Evolutionary conservation across 2,329 filamentous ascomycete species (phyloP), one percentile per base, ranked within the genome.

Genomic region (Remersonia thermophila): DNA sequence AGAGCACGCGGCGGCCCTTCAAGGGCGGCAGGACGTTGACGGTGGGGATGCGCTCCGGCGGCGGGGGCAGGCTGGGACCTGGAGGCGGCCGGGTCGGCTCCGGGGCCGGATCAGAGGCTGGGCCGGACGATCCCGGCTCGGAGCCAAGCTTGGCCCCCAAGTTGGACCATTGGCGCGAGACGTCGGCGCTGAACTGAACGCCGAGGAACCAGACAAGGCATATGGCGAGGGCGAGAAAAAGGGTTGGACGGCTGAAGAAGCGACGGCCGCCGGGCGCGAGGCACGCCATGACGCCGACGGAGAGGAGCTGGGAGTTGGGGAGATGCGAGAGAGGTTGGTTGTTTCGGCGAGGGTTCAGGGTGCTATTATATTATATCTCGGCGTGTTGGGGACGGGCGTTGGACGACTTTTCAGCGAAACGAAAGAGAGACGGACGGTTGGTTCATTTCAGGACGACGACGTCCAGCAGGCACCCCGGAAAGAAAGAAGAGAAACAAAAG

Each of bases 1-100:
- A 55, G n/a, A 42, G 28, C 5, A 23, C 20, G n/a, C 49, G 41
- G 29, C 47, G 50, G 10, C 41, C 33, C 4, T 37, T 13, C 3
- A 52, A 39, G 16, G 44, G 44, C 7, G 49, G 43, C 13, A 46
- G 37, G 3, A 46, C 39, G 25, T 47, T 46, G 36, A 44, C 31
- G 3, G 44, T 43, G 2, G 47, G 40, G 42, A 51, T 48, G 33
- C 49, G 47, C 33, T 37, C 32, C 3, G 45, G 45, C 27, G 27
- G 32, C 20, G 15, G 20, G 9, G 20, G 20, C 20, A 23, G 20
- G 20, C 5, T 23, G 9, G 20, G 20, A 23, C 20, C 20, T 23
- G 20, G 9, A 5, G 20, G 20, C 20, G 20, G 20, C 9, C 5
- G 20, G 5, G 20, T 23, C 20, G 20, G 20, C 5, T 9, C 9